phyloP scores from a whole-genome alignment of 2,329 filamentous ascomycete species.

The Raffaelea arxii region DNA sequence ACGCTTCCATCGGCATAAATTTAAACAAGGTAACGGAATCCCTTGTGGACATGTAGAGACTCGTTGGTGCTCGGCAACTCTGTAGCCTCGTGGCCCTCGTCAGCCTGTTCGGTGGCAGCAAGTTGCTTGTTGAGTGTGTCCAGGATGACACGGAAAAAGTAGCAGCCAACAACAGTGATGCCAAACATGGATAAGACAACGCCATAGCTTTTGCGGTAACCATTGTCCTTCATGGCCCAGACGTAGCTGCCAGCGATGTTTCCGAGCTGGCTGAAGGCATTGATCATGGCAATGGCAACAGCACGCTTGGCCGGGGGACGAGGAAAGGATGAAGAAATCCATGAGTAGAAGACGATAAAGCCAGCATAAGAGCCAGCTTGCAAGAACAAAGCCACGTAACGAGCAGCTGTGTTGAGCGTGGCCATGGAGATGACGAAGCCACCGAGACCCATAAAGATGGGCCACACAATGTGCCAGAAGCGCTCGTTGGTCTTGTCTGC shows the following conservation, averaged over 20 bases:
- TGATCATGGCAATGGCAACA: slow-evolving; percentile 53
- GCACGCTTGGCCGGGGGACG: slow-evolving; percentile 23
- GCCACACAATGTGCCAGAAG: slow-evolving; percentile 47
- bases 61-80: not conserved
- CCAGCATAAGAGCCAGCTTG: slow-evolving; percentile 33
- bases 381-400: slow-evolving; percentile 51
- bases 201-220: not conserved
- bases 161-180: not conserved
- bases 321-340: slow-evolving; percentile 39
- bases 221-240: slow-evolving; percentile 7
- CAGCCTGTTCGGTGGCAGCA: not conserved
- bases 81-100: not conserved
- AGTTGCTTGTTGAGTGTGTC: not conserved
- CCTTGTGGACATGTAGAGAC: not conserved
- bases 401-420: slow-evolving; percentile 35
- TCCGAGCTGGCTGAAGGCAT: slow-evolving; percentile 46
- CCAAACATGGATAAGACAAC: not conserved
- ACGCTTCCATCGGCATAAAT: no score
- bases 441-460: not conserved
- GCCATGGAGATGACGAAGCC: slow-evolving; percentile 6
- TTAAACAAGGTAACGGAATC: not conserved
- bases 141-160: not conserved
- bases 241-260: slow-evolving; percentile 23
- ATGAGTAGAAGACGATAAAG: slow-evolving; percentile 34
- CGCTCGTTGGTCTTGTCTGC: slow-evolving; percentile 46